Evolutionary conservation across 2,329 filamentous ascomycete genomes (phyloP), one percentile per base, ranked within the genome.

Genomic region (Alternaria brassicae): DNA sequence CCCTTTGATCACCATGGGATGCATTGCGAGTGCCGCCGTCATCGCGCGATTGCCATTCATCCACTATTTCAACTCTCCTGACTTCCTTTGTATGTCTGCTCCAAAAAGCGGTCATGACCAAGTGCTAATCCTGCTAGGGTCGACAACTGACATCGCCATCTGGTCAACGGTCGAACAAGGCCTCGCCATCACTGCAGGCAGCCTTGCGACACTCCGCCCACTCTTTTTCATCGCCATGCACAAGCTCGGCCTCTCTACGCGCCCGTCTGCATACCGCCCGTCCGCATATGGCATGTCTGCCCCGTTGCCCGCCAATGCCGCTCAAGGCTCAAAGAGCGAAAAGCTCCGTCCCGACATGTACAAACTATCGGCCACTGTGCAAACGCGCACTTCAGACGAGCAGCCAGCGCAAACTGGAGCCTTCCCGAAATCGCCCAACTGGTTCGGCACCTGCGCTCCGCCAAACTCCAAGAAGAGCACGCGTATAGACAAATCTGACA

Each of bases 1-100:
- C 2, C 63, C 79, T 4, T 78, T 86, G 32, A 73, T 86, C 6
- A 78, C 82, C 41, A 80, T 85, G 73, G 84, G 82, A 3, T 78
- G 83, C 60, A 72, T 85, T 54, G 75, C 75, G 40, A 76, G 73
- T 37, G 69, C 73, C 10, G 75, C 75, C 6, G 72, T 77, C 25
- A 67, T 76, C 30, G 75, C 70, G 2, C 69, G 75, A 8, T 42
- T 72, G 4, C 71, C 75, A 1, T 77, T 70, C 48, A 39, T 78
- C 17, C 48, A 62, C 7, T 64, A 70, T 19, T 72, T 78, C 37
- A 67, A 68, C 21, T 66, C 64, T 0, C 64, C 67, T 0, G 75
- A 78, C 57, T 77, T 77, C 53, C 68, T 78, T 12, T 77, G 72
- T 73, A 68, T 56, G 65, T 54, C 0, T 8, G 0, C n/a, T 5